Conservation (phyloP, 176 grass and related monocot genomes). For the Chloris gayana region DNA sequence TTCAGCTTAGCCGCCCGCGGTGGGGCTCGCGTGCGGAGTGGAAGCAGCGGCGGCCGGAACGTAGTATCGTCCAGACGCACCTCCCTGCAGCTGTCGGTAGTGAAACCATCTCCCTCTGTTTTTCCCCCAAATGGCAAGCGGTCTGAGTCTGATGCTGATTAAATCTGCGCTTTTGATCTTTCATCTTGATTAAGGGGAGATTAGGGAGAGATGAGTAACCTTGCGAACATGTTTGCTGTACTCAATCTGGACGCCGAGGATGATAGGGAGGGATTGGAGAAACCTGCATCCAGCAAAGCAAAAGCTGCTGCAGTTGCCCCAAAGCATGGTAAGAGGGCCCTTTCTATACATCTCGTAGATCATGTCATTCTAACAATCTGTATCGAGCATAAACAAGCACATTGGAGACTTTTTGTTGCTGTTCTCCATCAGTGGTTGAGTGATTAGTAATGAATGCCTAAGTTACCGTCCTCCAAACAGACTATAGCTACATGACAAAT, state of each 20-base stretch:
- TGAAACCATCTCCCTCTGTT: not conserved
- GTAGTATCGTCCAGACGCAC: not conserved
- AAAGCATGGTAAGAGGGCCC: conserved; percentile 27
- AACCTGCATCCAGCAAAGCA: conserved; percentile 28
- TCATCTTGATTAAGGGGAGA: conserved; percentile 10
- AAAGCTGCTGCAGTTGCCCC: not conserved
- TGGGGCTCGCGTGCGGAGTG: not conserved
- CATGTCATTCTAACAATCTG: not conserved
- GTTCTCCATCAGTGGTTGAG: not conserved
- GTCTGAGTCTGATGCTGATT: not conserved
- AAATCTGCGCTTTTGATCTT: not conserved
- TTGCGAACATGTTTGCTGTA: conserved; percentile 57
- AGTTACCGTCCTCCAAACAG: not conserved
- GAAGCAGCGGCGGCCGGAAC: not conserved
- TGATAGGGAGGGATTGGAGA: conserved; percentile 38
- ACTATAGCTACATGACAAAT: not conserved
- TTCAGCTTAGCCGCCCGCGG: not conserved
- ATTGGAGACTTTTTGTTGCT: not conserved
- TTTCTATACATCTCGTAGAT: not conserved
- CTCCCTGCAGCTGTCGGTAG: not conserved
- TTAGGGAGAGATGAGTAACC: conserved; percentile 35
- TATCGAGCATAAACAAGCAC: not conserved
- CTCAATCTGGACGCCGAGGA: conserved; percentile 64
- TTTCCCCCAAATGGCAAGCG: not conserved
- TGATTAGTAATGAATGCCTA: not conserved